Base-by-base conservation (phyloP, 208 protist genomes). In the Leishmania tarentolae region DNA sequence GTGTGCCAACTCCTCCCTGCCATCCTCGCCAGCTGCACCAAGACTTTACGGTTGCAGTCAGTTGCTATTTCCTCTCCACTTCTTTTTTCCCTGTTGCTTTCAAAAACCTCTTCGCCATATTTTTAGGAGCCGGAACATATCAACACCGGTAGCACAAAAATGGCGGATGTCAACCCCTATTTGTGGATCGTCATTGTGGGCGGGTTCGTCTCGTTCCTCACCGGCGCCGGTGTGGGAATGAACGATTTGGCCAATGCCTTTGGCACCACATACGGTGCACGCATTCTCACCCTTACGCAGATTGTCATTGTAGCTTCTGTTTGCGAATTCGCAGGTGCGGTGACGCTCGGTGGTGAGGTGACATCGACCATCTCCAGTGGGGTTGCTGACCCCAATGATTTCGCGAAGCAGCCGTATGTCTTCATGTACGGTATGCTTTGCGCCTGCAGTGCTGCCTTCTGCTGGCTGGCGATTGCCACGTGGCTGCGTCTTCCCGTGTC, bases 241-340 rank as follows among this genome's bases (percentile, higher is more conserved):
- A 98, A 98, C 61, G 95, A 98, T 77, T 90, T 98, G 35, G 91
- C 91, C 80, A 98, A 98, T 85, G 89, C 93, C 80, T 96, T 98
- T 78, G 94, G 87, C 37, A 96, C 94, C 28, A 90, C 85, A 37
- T 94, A 97, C 76, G 93, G 92, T 63, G 70, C 88, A 9, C 82
- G 85, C 53, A 85, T 93, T n/a, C 83, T 97, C 61, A 95, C 87
- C 47, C 75, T 96, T n/a, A 78, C 78, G n/a, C 84, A 93, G 71
- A 95, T 95, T 82, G 85, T 96, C 66, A 73, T 95, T 37, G 75
- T 98, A 37, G 94, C 92, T 9, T 78, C 89, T 69, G 80, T 92
- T 74, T 93, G 88, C 76, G 91, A 96, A 87, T 94, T 96, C 63
- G 77, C 74, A 3, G 94, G 94, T 28, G 91, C 93, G 37, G 83